Evolutionary conservation across 148 eudicot species (phyloP), one percentile per base, ranked within the genome.

Genomic region (Simmondsia chinensis): DNA sequence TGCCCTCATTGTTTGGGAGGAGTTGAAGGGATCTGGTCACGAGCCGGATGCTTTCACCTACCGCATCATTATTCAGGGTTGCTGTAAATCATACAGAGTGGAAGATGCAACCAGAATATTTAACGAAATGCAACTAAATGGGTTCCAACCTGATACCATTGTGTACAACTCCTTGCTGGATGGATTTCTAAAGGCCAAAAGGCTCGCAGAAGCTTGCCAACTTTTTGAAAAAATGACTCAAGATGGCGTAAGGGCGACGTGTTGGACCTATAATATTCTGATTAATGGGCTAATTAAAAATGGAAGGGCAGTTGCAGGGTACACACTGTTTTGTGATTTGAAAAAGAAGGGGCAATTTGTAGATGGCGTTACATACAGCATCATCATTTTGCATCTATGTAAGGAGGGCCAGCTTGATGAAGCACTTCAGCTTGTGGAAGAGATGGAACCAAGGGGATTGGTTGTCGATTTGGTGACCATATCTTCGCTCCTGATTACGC

Each of bases 371-470:
- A 77, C 86, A 15, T 87, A 74, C 23, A 77, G 94, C 69, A 80
- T 87, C 72, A 58, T 83, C 24, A 68, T 72, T 41, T 47, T 75
- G 70, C 75, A 82, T 63, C 69, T 80, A 56, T 77, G 75, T 38
- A 68, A 60, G 51, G 96, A 80, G 54, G 76, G 67, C 36, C 71
- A 49, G 50, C 20, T 80, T 5, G 71, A 69, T 31, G 80, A 67
- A 42, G 83, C 83, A 9, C 52, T 85, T 50, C 43, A 61, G 37
- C 54, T 85, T 50, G 87, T 81, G 43, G 91, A 77, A 49, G 95
- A 85, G 59, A 85, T 85, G 95, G 94, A 83, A 62, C 58, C 57
- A 4, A 59, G 94, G 50, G 96, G 94, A 22, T 83, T 83, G 50
- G 72, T 61, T 35, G 94, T 83, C 45, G 96, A 80, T 68, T 58